These are phyloP conservation scores for Calonectria hawksworthii DNA, from an alignment of 2,329 filamentous ascomycete genomes.

Conservation along the genomic window DNA sequence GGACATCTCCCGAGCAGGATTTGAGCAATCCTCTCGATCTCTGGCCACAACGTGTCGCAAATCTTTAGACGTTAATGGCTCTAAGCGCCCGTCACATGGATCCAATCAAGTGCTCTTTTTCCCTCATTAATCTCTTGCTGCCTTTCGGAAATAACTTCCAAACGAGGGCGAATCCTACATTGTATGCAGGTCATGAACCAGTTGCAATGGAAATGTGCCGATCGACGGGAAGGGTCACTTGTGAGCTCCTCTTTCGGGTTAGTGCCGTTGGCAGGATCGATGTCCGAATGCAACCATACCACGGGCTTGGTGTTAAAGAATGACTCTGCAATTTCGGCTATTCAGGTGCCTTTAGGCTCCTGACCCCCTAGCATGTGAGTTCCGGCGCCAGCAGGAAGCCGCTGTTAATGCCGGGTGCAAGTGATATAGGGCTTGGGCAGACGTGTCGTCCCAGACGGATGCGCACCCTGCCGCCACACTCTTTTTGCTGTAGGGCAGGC, in stretches of 20 bases:
- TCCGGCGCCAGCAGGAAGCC: neutral
- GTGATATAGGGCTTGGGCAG: neutral
- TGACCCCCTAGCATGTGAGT: slow-evolving; percentile 9
- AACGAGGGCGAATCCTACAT: neutral
- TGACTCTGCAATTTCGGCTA: slow-evolving; percentile 17
- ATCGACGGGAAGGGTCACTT: slow-evolving; percentile 9
- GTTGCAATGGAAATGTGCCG: neutral
- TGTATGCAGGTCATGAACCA: slow-evolving; percentile 12
- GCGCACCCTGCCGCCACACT: neutral
- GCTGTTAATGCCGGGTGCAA: neutral
- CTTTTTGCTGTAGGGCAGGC: neutral
- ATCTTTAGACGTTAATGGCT: neutral
- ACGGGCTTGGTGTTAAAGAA: neutral
- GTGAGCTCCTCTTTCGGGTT: slow-evolving; percentile 13
- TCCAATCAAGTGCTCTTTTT: neutral
- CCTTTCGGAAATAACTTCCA: slow-evolving; percentile 13
- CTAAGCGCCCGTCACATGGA: slow-evolving; percentile 7
- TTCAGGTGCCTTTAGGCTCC: slow-evolving; percentile 11
- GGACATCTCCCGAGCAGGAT: neutral
- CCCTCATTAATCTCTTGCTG: neutral
- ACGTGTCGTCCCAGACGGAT: neutral
- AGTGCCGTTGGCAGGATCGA: slow-evolving; percentile 1
- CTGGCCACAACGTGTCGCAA: neutral
- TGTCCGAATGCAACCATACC: slow-evolving; percentile 6
- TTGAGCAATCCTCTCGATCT: neutral